phyloP scores from a whole-genome alignment of 2,329 filamentous ascomycete species.

The Colletotrichum cuscutae region DNA sequence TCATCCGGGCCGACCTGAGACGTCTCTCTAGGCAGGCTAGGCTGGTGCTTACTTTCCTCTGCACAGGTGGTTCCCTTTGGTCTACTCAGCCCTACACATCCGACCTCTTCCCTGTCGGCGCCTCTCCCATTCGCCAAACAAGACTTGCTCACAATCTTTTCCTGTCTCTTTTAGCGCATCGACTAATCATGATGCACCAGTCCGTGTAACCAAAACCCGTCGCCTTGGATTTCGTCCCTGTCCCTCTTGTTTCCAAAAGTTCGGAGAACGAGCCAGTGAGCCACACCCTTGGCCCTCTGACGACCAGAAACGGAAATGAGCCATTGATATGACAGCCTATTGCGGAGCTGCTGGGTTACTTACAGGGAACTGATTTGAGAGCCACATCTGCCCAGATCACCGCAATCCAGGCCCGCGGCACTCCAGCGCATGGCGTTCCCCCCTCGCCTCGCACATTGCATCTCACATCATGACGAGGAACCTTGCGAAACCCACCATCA shows the following conservation, averaged over 20 bases:
- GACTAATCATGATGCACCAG: conserved; percentile 13
- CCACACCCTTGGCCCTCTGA: conserved; percentile 16
- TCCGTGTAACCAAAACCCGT: conserved; percentile 20
- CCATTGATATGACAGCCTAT: conserved; percentile 16
- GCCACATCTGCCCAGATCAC: conserved; percentile 9
- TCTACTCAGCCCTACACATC: conserved; percentile 28
- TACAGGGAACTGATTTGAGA: not conserved
- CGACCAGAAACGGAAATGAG: conserved; percentile 21
- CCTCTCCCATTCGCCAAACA: conserved; percentile 15
- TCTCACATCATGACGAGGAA: conserved; percentile 13
- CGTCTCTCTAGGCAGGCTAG: conserved; percentile 23
- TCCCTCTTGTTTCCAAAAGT: conserved; percentile 2
- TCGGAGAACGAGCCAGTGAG: conserved; percentile 31
- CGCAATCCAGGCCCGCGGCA: not conserved
- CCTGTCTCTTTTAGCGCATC: conserved; percentile 22
- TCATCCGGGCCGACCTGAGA: conserved; percentile 26
- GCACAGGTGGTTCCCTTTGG: conserved; percentile 2
- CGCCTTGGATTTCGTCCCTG: conserved; percentile 23
- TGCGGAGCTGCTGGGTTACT: not conserved
- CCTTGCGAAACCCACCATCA: conserved; percentile 6
- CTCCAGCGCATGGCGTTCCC: conserved; percentile 5
- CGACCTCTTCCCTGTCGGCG: conserved; percentile 9
- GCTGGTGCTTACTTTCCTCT: conserved; percentile 30
- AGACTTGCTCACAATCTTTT: conserved; percentile 12
- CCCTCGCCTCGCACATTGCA: not conserved